These are phyloP conservation scores for Choiromyces venosus DNA, from an alignment of 495 filamentous ascomycete genomes.

Conservation along the genomic window DNA sequence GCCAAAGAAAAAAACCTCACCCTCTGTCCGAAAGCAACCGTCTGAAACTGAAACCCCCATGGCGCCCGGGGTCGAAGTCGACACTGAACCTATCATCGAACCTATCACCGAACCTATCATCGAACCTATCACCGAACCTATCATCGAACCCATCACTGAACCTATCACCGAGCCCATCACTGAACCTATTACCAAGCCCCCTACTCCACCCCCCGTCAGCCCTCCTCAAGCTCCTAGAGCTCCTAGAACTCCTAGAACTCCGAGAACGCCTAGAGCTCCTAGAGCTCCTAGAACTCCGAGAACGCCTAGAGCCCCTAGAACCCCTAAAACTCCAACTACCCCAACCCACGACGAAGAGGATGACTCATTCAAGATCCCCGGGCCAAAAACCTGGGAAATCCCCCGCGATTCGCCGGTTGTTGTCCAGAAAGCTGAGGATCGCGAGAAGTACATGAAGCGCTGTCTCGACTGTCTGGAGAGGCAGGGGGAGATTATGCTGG, in stretches of 20 bases:
- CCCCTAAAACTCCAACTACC: neutral
- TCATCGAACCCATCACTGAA: too few species aligned
- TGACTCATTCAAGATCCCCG: neutral
- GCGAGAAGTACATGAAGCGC: neutral
- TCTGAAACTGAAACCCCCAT: neutral
- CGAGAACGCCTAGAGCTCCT: neutral
- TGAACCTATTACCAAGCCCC: too few species aligned
- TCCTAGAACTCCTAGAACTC: neutral
- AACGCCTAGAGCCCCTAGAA: too few species aligned
- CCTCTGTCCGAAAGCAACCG: neutral
- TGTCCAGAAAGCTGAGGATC: neutral
- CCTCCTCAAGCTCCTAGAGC: too few species aligned
- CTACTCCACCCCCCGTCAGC: neutral
- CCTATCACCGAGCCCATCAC: too few species aligned
- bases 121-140: neutral
- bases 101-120: neutral
- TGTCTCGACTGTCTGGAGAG: neutral
- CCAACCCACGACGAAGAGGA: neutral
- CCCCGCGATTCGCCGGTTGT: neutral
- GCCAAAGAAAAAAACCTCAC: neutral
- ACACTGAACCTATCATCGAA: neutral
- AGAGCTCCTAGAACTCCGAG: neutral
- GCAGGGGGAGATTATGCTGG: neutral
- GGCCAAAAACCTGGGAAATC: neutral
- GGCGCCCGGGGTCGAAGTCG: too few species aligned